These are phyloP conservation scores for Talaromyces sp. DNA, from an alignment of 2,329 filamentous ascomycete genomes.

Conservation along the genomic window DNA sequence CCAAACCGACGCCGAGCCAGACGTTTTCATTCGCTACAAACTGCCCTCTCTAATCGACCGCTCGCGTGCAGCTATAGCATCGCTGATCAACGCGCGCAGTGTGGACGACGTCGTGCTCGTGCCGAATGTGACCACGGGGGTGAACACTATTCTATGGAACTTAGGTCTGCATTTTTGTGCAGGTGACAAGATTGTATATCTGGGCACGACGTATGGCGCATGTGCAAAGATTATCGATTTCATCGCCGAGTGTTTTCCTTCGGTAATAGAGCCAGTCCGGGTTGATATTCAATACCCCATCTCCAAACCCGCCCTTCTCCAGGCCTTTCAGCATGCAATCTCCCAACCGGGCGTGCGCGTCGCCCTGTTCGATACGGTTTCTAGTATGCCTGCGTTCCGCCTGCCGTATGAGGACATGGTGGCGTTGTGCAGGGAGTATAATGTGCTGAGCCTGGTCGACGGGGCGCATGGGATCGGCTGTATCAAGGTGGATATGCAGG, in stretches of 20 bases:
- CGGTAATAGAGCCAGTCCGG: constrained; percentile 27
- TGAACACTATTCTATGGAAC: constrained; percentile 71
- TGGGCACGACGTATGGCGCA: constrained; percentile 71
- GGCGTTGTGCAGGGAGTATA: constrained; percentile 58
- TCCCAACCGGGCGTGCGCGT: constrained; percentile 53
- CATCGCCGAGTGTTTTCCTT: constrained; percentile 37
- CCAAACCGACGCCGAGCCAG: constrained; percentile 61
- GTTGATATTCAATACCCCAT: constrained; percentile 65
- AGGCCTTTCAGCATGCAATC: constrained; percentile 40
- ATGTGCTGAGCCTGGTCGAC: constrained; percentile 71
- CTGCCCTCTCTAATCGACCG: constrained; percentile 59
- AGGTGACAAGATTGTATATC: constrained; percentile 71
- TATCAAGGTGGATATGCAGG: constrained; percentile 61
- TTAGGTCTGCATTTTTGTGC: constrained; percentile 61
- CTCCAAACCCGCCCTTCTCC: constrained; percentile 61
- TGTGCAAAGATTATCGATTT: constrained; percentile 68
- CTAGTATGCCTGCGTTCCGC: constrained; percentile 69
- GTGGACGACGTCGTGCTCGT: constrained; percentile 67
- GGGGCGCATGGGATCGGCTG: constrained; percentile 82
- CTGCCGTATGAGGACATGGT: constrained; percentile 71
- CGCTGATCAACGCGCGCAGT: constrained; percentile 54
- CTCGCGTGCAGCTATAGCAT: constrained; percentile 45
- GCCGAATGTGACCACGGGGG: constrained; percentile 66
- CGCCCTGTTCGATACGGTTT: constrained; percentile 74
- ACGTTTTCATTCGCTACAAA: constrained; percentile 69